Evolutionary conservation across 2,329 filamentous ascomycete species (phyloP), one percentile per base, ranked within the genome.

Genomic region (Pseudodiploospora longispora): DNA sequence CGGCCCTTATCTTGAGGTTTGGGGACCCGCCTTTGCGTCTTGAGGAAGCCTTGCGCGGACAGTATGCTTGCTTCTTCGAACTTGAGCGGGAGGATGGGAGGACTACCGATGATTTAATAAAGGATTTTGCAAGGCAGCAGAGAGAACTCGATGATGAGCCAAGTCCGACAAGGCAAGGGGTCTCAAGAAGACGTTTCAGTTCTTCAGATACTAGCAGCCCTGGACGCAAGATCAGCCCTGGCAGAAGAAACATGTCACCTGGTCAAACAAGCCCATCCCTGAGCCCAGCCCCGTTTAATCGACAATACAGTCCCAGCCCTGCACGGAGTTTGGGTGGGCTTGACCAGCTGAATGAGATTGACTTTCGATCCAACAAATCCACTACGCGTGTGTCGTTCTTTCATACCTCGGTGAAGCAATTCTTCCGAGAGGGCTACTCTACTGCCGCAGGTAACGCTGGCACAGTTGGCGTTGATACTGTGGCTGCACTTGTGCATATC

Each of bases 11-110:
- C n/a, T 55, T 73, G 37, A 59, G 59, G 31, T 69, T 70, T 42
- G 61, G 62, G 0, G 67, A 71, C 37, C 62, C 58, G 6, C 67
- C 60, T 1, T 63, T 61, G 54, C 63, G 62, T 10, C 58, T 69
- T 0, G 66, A 69, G 39, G 66, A 70, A n/a, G 61, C 63, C 1
- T 51, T 74, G 0, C 60, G 70, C 2, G 66, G 63, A 0, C 66
- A 70, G 38, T 73, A 67, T 37, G 64, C 67, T 1, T 70, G 67
- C 41, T 72, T 74, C 38, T 73, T 74, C 35, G 64, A 63, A 6
- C 59, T 73, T 1, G 61, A 67, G 40, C 59, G 70, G 0, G 66
- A 71, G 31, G 70, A 72, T 38, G 68, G 66, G 1, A 49, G 67
- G 7, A 66, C 67, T 0, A 69, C 67, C 0, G 64, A 68, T 10